A percentile compares a stretch with the other conserved stretches of the same genome.
Conservation (phyloP, 2,329 filamentous ascomycete genomes). For the Juglanconis juglandina region DNA sequence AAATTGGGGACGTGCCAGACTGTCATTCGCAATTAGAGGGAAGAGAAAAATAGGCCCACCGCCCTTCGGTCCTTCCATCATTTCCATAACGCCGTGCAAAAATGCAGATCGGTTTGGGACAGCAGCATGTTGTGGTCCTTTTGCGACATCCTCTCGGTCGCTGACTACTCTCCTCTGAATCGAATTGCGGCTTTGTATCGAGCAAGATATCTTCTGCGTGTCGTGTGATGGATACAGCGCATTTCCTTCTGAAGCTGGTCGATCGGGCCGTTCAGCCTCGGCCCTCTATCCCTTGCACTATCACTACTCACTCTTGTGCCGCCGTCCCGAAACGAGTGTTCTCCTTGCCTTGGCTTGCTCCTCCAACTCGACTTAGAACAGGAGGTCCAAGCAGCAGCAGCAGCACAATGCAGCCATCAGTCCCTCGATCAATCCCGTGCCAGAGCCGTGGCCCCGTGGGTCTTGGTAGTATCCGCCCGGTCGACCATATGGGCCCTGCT, state of each 20-base stretch:
- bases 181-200: too few species aligned
- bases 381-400: slow-evolving; percentile 19
- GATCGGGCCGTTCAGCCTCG: too few species aligned
- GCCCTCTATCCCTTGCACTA: too few species aligned
- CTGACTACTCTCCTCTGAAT: too few species aligned
- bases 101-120: slow-evolving; percentile 7
- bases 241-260: too few species aligned
- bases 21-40: neutral
- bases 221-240: too few species aligned
- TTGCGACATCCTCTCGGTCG: too few species aligned
- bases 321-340: neutral
- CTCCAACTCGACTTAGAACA: slow-evolving; percentile 1
- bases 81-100: slow-evolving; percentile 9
- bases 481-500: neutral
- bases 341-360: neutral
- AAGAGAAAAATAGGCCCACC: neutral
- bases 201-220: too few species aligned
- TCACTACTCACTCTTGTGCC: too few species aligned
- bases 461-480: slow-evolving; percentile 12
- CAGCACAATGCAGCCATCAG: slow-evolving; percentile 15
- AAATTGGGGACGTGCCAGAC: neutral
- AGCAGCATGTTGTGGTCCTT: neutral
- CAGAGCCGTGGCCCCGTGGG: slow-evolving; percentile 7
- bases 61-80: neutral
- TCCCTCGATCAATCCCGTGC: slow-evolving; percentile 10